Conservation (phyloP, 2,329 filamentous ascomycete genomes). For the Fusarium sp. region DNA sequence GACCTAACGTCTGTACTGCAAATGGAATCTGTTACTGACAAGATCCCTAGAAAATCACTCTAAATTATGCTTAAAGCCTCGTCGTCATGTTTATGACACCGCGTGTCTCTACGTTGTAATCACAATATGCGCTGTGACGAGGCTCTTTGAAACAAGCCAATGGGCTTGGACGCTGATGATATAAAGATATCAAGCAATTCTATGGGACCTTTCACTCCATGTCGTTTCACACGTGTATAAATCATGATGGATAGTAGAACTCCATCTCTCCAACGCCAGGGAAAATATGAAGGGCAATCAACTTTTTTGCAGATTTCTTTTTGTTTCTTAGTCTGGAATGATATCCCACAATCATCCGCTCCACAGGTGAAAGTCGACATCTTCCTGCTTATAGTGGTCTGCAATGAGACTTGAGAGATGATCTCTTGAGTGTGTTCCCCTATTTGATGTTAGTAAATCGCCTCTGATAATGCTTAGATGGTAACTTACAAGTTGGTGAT, state of each 20-base stretch:
- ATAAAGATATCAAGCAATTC: constrained; percentile 20
- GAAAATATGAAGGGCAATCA: constrained; percentile 24
- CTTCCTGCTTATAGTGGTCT: constrained; percentile 80
- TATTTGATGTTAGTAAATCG: constrained; percentile 43
- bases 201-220: constrained; percentile 26
- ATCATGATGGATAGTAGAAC: constrained; percentile 14
- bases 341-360: constrained; percentile 40
- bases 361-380: constrained; percentile 70
- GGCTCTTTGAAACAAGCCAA: constrained; percentile 1
- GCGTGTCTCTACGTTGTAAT: constrained; percentile 2
- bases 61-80: constrained; percentile 17
- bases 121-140: not conserved
- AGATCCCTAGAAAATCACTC: not conserved
- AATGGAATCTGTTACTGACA: not conserved
- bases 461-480: not conserved
- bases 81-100: constrained; percentile 18
- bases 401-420: constrained; percentile 79
- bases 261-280: constrained; percentile 34
- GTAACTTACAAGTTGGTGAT: constrained; percentile 78
- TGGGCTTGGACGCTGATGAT: constrained; percentile 13
- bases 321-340: constrained; percentile 11
- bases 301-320: constrained; percentile 32
- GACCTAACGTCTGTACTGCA: not conserved
- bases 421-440: constrained; percentile 74
- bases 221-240: constrained; percentile 13